Base-by-base conservation (phyloP, 441 rosid genomes). In the Bocquillonia castaneifolia region DNA sequence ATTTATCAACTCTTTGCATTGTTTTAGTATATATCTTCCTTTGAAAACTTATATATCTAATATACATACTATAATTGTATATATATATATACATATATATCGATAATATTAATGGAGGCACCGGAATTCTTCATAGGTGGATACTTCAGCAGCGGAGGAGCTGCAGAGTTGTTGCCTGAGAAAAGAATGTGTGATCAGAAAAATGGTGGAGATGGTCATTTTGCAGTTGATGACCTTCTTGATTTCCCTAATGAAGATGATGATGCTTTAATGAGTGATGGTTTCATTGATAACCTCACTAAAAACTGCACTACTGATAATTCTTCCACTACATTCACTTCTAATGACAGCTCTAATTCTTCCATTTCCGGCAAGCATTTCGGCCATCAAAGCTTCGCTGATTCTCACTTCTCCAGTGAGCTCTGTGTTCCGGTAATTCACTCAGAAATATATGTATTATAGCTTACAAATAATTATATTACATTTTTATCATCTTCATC, bases 161-260 rank as follows among this genome's bases (percentile, higher is more conserved):
- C 72, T 2, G 58, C 63, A 26, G 80, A 68, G 3, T 80, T 74
- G 76, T 77, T 71, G n/a, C 50, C 79, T 26, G 84, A 79, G 68
- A 82, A 74, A 70, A 72, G 70, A 69, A 42, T 64, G 32, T 53
- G 74, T 1, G 81, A 81, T 40, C 82, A 70, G 66, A 80, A 80
- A 48, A 28, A 65, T 5, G 57, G 73, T 3, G 88, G 80, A 5
- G 62, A 73, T 2, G 88, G 80, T 31, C 82, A 79, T 37, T 88
- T 86, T 78, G 77, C 73, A n/a, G 77, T 87, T 9, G 90, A 87
- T 56, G 92, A 87, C 75, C 88, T 87, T 64, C 79, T 87, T 3
- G 81, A 87, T 69, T 87, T 85, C 67, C 81, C 92, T 22, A 84
- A 83, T 55, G 90, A n/a, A n/a, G n/a, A 82, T 0, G 90, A 80